phyloP scores from a whole-genome alignment of 768 basidiomycete species.

The Auriscalpium microsporum region DNA sequence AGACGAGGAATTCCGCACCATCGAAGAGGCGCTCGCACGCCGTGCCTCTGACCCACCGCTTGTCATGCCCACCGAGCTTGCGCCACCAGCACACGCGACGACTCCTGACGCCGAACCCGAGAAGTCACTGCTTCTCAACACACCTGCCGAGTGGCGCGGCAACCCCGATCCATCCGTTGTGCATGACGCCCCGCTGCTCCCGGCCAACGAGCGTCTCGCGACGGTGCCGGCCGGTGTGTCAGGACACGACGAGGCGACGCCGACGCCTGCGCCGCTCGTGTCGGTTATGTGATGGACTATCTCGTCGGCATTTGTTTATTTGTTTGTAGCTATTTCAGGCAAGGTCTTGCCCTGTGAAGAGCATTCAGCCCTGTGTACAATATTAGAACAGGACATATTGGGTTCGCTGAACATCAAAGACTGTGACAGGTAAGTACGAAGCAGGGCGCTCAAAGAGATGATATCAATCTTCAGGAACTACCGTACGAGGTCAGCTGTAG shows the following conservation, averaged over 20 bases:
- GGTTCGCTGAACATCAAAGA: too few relatives aligned
- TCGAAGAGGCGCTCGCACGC: constrained; percentile 8
- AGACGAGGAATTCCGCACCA: constrained; percentile 12
- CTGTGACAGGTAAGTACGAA: too few relatives aligned
- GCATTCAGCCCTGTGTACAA: too few relatives aligned
- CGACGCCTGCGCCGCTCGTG: constrained; percentile 6
- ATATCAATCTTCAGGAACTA: too few relatives aligned
- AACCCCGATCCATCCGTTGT: constrained; percentile 13
- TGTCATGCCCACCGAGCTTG: not conserved
- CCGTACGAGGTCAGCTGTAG: too few relatives aligned
- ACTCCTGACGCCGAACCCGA: not conserved
- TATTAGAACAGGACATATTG: too few relatives aligned
- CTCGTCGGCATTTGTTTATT: too few relatives aligned
- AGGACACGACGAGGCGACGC: constrained; percentile 10
- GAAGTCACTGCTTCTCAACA: not conserved
- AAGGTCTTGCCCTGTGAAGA: too few relatives aligned
- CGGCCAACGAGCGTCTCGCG: constrained; percentile 8
- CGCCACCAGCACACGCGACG: not conserved
- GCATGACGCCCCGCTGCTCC: constrained; percentile 11
- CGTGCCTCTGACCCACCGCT: constrained; percentile 4
- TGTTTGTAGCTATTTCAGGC: too few relatives aligned
- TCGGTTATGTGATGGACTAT: too few relatives aligned
- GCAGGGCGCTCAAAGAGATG: too few relatives aligned
- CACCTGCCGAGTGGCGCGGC: constrained; percentile 14
- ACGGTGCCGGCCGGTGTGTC: constrained; percentile 11